Conservation (phyloP, 371 early-diverging fungal species). For the Mucor plumbeus region DNA sequence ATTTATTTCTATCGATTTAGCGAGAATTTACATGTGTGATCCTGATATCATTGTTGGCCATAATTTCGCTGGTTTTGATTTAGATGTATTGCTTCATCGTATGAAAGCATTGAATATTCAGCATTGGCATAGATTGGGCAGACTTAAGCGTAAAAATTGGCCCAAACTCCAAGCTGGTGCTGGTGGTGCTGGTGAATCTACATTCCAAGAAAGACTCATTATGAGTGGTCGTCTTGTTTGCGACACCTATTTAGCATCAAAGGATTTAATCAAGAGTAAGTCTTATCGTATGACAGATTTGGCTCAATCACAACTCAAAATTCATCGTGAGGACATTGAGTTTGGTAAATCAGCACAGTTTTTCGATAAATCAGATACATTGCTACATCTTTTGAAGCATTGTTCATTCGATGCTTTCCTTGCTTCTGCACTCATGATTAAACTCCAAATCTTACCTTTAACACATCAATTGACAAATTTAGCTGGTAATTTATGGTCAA, state of each 20-base stretch:
- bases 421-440: conserved; percentile 83
- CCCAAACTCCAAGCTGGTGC: conserved; percentile 83
- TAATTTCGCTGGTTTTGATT: conserved; percentile 94
- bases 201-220: conserved; percentile 72
- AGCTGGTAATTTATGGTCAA: conserved; percentile 95
- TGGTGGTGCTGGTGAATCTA: conserved; percentile 84
- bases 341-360: conserved; percentile 76
- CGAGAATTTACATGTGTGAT: conserved; percentile 77
- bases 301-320: conserved; percentile 76
- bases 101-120: conserved; percentile 83
- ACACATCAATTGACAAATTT: conserved; percentile 93
- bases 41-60: conserved; percentile 97
- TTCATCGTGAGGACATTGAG: conserved; percentile 88
- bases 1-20: conserved; percentile 27
- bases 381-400: conserved; percentile 79
- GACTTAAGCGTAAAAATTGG: conserved; percentile 72
- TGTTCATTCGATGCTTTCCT: conserved; percentile 86
- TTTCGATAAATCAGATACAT: conserved; percentile 64
- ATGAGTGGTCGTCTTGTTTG: conserved; percentile 93
- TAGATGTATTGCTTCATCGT: conserved; percentile 94
- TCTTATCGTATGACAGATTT: conserved; percentile 85
- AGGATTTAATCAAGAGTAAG: conserved; percentile 87
- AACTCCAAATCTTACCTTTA: conserved; percentile 89
- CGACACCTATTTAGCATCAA: conserved; percentile 93
- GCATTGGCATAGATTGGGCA: conserved; percentile 70